A percentile compares a stretch with the other conserved stretches of the same genome.
phyloP scores from a whole-genome alignment of 140 eudicot genomes.

The Cichorium intybus region DNA sequence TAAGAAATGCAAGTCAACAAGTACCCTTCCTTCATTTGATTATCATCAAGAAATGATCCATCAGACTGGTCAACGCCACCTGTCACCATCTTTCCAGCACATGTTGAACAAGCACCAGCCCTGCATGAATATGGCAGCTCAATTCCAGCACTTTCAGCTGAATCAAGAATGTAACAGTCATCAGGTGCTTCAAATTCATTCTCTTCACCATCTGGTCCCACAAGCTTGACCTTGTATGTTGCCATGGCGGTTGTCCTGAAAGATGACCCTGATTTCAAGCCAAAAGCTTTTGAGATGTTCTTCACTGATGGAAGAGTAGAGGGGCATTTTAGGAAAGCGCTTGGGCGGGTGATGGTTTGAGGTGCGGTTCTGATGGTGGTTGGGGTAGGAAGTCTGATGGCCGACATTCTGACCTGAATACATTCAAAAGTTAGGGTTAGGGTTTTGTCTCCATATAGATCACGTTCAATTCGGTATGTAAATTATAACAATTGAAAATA shows the following conservation, averaged over 20 bases:
- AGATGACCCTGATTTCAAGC: constrained; percentile 49
- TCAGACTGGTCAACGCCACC: constrained; percentile 89
- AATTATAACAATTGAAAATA: not conserved
- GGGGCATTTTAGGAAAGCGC: constrained; percentile 40
- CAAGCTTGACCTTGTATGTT: constrained; percentile 65
- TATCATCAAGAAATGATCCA: constrained; percentile 83
- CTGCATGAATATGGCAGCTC: constrained; percentile 96
- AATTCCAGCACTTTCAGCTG: constrained; percentile 83
- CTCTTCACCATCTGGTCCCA: constrained; percentile 76
- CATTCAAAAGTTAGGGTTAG: not conserved
- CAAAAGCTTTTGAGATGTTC: constrained; percentile 52
- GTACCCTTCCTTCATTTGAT: constrained; percentile 65
- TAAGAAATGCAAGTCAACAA: constrained; percentile 82
- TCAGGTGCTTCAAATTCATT: constrained; percentile 79
- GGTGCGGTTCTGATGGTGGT: constrained; percentile 39
- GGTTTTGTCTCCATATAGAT: not conserved
- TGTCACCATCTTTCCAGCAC: constrained; percentile 68
- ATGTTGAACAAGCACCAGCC: constrained; percentile 97
- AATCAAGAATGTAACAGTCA: constrained; percentile 74
- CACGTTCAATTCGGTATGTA: no score
- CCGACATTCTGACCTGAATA: constrained; percentile 47
- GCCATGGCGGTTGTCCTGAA: constrained; percentile 58
- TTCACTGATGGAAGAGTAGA: constrained; percentile 49
- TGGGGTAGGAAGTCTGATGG: constrained; percentile 43
- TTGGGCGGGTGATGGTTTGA: constrained; percentile 8